Conservation (phyloP, 2,329 filamentous ascomycete species). For the Thermothelomyces thermophilus region DNA sequence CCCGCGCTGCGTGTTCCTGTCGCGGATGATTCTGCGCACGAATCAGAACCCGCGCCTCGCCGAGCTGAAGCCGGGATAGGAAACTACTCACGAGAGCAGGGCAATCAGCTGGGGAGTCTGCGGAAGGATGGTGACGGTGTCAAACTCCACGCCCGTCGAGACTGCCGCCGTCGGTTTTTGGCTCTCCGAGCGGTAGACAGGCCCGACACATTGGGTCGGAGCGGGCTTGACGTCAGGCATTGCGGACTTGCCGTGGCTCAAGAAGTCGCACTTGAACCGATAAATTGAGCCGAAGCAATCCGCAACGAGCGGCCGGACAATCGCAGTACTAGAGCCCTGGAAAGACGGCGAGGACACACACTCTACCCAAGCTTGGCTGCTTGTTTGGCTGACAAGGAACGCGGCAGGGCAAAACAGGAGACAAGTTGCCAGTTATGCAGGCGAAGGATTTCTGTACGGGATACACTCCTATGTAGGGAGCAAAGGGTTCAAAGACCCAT, state of each 20-base stretch:
- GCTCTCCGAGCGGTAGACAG: conserved; percentile 66
- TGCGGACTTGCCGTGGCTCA: conserved; percentile 19
- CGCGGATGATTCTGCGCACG: conserved; percentile 76
- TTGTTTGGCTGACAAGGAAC: background rate
- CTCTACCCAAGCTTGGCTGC: background rate
- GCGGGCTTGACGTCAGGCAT: conserved; percentile 31
- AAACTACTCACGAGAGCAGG: conserved; percentile 76
- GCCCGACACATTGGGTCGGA: conserved; percentile 64
- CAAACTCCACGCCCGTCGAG: conserved; percentile 71
- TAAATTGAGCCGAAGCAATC: conserved; percentile 7
- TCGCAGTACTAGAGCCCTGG: background rate
- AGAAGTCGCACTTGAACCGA: background rate
- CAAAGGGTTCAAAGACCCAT: background rate
- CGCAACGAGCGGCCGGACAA: background rate
- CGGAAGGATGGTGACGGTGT: conserved; percentile 82
- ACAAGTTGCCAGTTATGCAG: too few species aligned
- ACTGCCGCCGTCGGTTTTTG: conserved; percentile 85
- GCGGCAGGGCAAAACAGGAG: too few species aligned
- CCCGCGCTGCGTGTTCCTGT: conserved; percentile 79
- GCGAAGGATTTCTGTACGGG: too few species aligned
- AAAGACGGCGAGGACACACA: background rate
- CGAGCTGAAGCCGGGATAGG: conserved; percentile 5
- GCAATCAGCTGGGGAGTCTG: conserved; percentile 97
- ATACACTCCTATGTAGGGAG: too few species aligned
- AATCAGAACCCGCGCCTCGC: conserved; percentile 9